These are phyloP conservation scores for Cladophialophora bantiana DNA, from an alignment of 2,329 filamentous ascomycete genomes.

Conservation along the genomic window DNA sequence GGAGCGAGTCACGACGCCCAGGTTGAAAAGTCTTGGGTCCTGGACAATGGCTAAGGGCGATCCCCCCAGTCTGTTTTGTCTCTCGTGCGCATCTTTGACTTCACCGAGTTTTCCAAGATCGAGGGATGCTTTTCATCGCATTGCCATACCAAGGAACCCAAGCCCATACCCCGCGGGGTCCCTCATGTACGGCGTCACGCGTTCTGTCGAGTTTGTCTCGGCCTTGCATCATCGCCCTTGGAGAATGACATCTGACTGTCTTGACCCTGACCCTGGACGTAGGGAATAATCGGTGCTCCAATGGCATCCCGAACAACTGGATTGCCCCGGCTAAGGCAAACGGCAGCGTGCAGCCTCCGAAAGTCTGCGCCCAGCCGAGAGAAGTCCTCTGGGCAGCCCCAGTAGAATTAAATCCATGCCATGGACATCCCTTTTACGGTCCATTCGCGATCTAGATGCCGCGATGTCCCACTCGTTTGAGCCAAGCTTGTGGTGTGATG, in stretches of 20 bases:
- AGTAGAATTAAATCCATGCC: not conserved
- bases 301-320: not conserved
- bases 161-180: conserved; percentile 3
- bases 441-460: not conserved
- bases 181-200: not conserved
- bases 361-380: conserved; percentile 13
- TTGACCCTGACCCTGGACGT: not conserved
- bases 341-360: conserved; percentile 5
- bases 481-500: conserved; percentile 8
- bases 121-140: not conserved
- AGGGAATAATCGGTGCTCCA: conserved; percentile 6
- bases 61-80: not conserved
- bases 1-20: conserved; percentile 1
- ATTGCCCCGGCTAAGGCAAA: not conserved
- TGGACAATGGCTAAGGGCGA: conserved; percentile 6
- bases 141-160: conserved; percentile 8
- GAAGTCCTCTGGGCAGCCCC: not conserved
- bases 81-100: not conserved
- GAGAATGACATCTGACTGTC: conserved; percentile 3
- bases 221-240: conserved; percentile 14
- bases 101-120: not conserved
- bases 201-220: not conserved
- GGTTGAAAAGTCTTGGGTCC: not conserved
- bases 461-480: not conserved
- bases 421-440: conserved; percentile 6